Conservation (phyloP, 75 land plant species). For the Pinus taeda region DNA sequence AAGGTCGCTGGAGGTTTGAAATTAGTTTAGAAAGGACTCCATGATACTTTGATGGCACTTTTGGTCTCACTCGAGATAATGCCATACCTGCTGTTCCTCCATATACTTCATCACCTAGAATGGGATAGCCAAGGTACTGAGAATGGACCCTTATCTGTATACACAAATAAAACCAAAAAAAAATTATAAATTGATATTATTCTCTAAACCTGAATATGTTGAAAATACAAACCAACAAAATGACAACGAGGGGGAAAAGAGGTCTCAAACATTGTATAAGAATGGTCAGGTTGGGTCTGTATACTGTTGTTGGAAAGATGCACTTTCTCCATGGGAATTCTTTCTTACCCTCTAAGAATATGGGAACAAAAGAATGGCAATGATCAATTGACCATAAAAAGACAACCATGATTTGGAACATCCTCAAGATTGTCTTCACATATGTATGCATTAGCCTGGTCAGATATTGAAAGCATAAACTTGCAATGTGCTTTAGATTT, state of each 20-base stretch:
- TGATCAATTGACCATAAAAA: neutral
- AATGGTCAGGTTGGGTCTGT: neutral
- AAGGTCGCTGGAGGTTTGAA: conserved; percentile 68
- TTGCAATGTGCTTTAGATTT: neutral
- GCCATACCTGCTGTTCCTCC: conserved; percentile 87
- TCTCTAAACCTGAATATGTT: neutral
- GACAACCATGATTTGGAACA: neutral
- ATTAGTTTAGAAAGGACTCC: conserved; percentile 40
- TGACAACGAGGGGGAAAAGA: neutral
- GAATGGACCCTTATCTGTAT: conserved; percentile 94
- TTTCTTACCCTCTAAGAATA: neutral
- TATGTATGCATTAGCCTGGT: neutral
- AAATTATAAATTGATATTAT: neutral
- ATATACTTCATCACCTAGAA: conserved; percentile 89
- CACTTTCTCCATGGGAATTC: neutral
- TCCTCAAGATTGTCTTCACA: neutral
- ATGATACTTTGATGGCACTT: conserved; percentile 31
- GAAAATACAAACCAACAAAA: neutral
- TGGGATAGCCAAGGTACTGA: conserved; percentile 82
- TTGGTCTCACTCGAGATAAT: conserved; percentile 53
- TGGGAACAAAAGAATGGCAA: neutral
- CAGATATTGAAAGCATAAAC: neutral
- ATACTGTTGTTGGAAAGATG: neutral
- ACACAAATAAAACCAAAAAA: neutral
- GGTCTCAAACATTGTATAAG: neutral